phyloP scores from a whole-genome alignment of 2,329 filamentous ascomycete species.

The Aureobasidium sp. region DNA sequence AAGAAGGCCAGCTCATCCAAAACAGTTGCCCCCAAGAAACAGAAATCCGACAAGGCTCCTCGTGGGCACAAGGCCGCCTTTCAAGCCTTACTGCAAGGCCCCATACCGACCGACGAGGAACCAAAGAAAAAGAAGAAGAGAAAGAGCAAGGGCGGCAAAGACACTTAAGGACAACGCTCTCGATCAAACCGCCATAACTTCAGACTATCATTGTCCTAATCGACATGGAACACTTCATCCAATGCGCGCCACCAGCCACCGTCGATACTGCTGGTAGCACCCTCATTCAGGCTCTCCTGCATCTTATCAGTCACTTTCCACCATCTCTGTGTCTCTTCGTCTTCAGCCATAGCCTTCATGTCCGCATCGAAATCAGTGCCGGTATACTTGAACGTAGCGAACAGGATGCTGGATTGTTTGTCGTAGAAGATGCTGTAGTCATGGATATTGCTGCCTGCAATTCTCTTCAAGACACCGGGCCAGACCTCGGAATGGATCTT shows the following conservation, averaged over 20 bases:
- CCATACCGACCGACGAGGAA: slow-evolving; percentile 24
- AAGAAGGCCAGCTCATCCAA: background rate
- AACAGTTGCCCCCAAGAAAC: slow-evolving; percentile 13
- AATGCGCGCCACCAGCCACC: slow-evolving; percentile 58
- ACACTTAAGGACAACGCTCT: slow-evolving; percentile 1
- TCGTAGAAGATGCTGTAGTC: slow-evolving; percentile 73
- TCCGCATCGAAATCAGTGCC: slow-evolving; percentile 65
- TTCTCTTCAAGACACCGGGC: slow-evolving; percentile 70
- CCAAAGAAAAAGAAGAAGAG: slow-evolving; percentile 24
- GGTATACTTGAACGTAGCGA: slow-evolving; percentile 73
- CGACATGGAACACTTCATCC: slow-evolving; percentile 61
- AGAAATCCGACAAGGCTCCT: slow-evolving; percentile 16
- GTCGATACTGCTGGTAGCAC: slow-evolving; percentile 52
- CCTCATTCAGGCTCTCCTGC: slow-evolving; percentile 56
- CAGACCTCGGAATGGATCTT: slow-evolving; percentile 66
- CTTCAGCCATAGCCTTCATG: slow-evolving; percentile 68
- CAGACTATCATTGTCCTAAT: slow-evolving; percentile 28
- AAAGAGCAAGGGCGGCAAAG: slow-evolving; percentile 21
- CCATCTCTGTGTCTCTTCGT: slow-evolving; percentile 68
- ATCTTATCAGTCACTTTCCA: slow-evolving; percentile 73
- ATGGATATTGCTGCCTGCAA: slow-evolving; percentile 65
- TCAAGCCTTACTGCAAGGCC: slow-evolving; percentile 22
- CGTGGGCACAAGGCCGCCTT: slow-evolving; percentile 19
- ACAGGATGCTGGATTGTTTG: slow-evolving; percentile 55
- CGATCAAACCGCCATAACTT: background rate